A percentile compares a stretch with the other conserved stretches of the same genome.
These are phyloP conservation scores for Populus hybrid DNA, from an alignment of 441 rosid species.

Conservation along the genomic window DNA sequence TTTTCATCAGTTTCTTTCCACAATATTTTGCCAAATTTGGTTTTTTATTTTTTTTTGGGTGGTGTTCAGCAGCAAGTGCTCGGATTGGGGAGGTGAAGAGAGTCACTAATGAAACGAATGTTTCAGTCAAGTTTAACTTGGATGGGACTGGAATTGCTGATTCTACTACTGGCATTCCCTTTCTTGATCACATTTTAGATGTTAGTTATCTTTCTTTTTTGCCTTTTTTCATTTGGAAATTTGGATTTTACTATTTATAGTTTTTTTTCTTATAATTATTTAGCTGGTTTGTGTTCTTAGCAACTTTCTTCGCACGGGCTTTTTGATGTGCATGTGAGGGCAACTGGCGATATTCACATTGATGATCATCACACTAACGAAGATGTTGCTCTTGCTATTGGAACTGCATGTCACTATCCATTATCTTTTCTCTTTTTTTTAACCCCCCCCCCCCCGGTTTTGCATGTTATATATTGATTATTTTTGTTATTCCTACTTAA, in stretches of 20 bases:
- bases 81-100: conserved; percentile 83
- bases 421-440: not conserved
- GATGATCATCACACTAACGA: conserved; percentile 95
- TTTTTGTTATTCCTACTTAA: not conserved
- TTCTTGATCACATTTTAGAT: conserved; percentile 93
- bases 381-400: conserved; percentile 92
- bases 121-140: conserved; percentile 65
- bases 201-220: conserved; percentile 28
- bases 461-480: not conserved
- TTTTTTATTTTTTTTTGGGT: not conserved
- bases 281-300: conserved; percentile 27
- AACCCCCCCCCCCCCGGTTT: not conserved
- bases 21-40: not conserved
- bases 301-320: conserved; percentile 96
- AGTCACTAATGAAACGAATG: conserved; percentile 82
- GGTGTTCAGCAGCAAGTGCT: conserved; percentile 15
- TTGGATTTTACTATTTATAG: not conserved
- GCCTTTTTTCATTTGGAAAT: not conserved
- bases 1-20: not conserved
- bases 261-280: conserved; percentile 6
- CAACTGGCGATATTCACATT: conserved; percentile 83
- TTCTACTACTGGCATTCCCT: conserved; percentile 71
- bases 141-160: conserved; percentile 81
- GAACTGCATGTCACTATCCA: conserved; percentile 42
- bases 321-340: conserved; percentile 79